Percentiles rank a stretch among this genome's conserved stretches.
These are phyloP conservation scores for Phytophthora pinifolia DNA, from an alignment of 352 stramenopile species.

Conservation along the genomic window DNA sequence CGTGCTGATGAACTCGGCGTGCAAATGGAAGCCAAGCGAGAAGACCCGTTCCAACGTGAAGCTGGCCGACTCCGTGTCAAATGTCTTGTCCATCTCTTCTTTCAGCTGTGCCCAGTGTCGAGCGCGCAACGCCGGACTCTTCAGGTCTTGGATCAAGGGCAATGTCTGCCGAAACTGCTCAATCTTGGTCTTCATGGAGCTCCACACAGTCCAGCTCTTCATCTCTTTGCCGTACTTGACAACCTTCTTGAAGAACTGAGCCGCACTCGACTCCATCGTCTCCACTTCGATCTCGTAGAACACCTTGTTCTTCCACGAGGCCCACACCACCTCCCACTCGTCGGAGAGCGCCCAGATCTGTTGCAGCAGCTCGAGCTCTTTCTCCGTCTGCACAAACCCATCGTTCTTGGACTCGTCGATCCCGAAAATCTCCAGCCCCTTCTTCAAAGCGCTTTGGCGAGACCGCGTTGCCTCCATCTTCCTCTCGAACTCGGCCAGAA, in stretches of 20 bases:
- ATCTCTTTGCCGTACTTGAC: slow-evolving; percentile 93
- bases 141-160: slow-evolving; percentile 93
- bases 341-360: slow-evolving; percentile 90
- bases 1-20: slow-evolving; percentile 91
- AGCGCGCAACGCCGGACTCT: slow-evolving; percentile 85
- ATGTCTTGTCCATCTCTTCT: slow-evolving; percentile 84
- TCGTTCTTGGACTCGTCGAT: slow-evolving; percentile 90
- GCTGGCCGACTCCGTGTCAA: slow-evolving; percentile 68
- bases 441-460: slow-evolving; percentile 77
- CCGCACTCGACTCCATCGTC: slow-evolving; percentile 88
- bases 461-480: slow-evolving; percentile 82
- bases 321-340: slow-evolving; percentile 91
- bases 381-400: slow-evolving; percentile 82
- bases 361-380: slow-evolving; percentile 87
- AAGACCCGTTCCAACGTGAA: slow-evolving; percentile 90
- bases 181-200: slow-evolving; percentile 92
- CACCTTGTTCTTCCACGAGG: slow-evolving; percentile 91
- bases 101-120: slow-evolving; percentile 91
- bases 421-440: slow-evolving; percentile 92
- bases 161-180: slow-evolving; percentile 93
- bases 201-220: slow-evolving; percentile 91
- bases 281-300: slow-evolving; percentile 93
- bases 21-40: slow-evolving; percentile 84
- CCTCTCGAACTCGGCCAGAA: slow-evolving; percentile 87
- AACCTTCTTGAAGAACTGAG: slow-evolving; percentile 92